Conservation (phyloP, 164 flowering plant species). For the Macadamia tetraphylla region DNA sequence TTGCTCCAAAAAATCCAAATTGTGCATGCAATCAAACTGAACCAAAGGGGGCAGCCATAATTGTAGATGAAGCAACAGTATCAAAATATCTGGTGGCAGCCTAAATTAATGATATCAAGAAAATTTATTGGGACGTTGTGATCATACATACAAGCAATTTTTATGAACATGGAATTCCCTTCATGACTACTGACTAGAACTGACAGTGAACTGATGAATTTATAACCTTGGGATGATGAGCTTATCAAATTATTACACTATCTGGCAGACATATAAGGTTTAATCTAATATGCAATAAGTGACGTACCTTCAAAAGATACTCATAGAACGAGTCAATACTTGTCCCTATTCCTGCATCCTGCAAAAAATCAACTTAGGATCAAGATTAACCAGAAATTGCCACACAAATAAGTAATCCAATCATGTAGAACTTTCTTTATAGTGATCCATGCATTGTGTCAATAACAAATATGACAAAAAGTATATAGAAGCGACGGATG, state of each 20-base stretch:
- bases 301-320: conserved; percentile 81
- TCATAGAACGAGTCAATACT: conserved; percentile 99
- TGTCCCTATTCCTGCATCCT: conserved; percentile 99
- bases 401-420: neutral
- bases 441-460: neutral
- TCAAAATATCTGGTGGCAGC: too few species aligned
- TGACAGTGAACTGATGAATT: neutral
- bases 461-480: neutral
- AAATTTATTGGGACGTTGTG: too few species aligned
- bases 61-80: too few species aligned
- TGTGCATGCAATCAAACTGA: too few species aligned
- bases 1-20: too few species aligned
- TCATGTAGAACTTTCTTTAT: neutral
- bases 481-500: too few species aligned
- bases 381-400: conserved; percentile 1
- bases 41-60: too few species aligned
- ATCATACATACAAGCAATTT: too few species aligned
- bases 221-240: neutral
- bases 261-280: neutral
- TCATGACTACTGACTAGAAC: neutral
- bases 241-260: neutral
- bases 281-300: neutral
- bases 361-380: conserved; percentile 18
- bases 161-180: too few species aligned
- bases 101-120: too few species aligned